Conservation (phyloP, 345 rosid species). For the Kernera saxatilis region DNA sequence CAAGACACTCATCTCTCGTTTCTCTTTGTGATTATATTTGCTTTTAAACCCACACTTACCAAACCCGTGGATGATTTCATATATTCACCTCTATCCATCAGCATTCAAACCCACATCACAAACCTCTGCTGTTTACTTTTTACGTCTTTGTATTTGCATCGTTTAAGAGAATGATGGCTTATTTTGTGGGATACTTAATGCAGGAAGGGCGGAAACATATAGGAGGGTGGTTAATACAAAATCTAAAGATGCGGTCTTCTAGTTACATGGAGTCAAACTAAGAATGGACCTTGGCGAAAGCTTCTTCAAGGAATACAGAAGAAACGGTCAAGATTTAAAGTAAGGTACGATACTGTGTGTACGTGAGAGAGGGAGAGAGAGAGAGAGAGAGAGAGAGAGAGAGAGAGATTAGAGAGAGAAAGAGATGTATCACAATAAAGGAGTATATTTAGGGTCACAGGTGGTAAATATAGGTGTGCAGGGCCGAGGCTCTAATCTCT, state of each 20-base stretch:
- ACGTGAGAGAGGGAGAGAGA: conserved; percentile 15
- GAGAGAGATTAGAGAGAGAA: conserved; percentile 8
- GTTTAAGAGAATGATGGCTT: conserved; percentile 4
- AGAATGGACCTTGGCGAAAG: not conserved
- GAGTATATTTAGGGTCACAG: conserved; percentile 36
- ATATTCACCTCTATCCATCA: not conserved
- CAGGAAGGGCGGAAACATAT: conserved; percentile 13
- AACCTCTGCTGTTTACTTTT: not conserved
- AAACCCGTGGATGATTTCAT: conserved; percentile 11
- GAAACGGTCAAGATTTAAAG: conserved; percentile 15
- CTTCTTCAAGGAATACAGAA: conserved; percentile 15
- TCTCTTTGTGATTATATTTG: conserved; percentile 9
- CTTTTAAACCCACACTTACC: conserved; percentile 24
- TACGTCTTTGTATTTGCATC: not conserved
- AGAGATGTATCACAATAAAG: conserved; percentile 33
- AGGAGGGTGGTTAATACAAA: conserved; percentile 20
- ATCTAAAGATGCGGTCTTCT: conserved; percentile 4
- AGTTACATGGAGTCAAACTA: conserved; percentile 15
- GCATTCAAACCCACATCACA: conserved; percentile 1
- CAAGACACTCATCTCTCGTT: not conserved
- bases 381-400: conserved; percentile 17
- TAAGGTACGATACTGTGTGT: conserved; percentile 19
- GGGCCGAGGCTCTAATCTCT: conserved; percentile 39
- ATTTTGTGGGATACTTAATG: conserved; percentile 18
- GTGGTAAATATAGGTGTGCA: conserved; percentile 34